Conservation (phyloP, 805 yeast species). For the Pichia pseudocactophila region DNA sequence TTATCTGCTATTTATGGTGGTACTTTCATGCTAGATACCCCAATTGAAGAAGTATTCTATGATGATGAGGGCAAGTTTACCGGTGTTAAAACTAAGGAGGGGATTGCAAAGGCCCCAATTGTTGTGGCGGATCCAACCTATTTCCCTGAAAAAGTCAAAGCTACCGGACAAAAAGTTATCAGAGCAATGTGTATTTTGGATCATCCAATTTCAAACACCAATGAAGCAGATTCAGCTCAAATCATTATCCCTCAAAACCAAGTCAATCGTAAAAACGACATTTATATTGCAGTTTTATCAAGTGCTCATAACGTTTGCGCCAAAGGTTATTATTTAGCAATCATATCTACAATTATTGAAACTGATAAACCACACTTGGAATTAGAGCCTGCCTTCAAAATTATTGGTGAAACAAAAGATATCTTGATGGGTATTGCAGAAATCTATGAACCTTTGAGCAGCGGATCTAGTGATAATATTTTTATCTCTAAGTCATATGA, state of each 20-base stretch:
- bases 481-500: conserved; percentile 86
- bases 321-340: conserved; percentile 83
- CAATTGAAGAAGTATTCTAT: conserved; percentile 81
- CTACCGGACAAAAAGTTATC: conserved; percentile 66
- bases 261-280: conserved; percentile 85
- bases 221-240: conserved; percentile 81
- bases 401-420: conserved; percentile 72
- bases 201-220: conserved; percentile 79
- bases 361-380: conserved; percentile 89
- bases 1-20: conserved; percentile 97
- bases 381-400: conserved; percentile 86
- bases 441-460: conserved; percentile 75
- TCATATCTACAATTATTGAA: conserved; percentile 89
- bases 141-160: conserved; percentile 74
- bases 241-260: conserved; percentile 96
- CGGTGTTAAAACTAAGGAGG: conserved; percentile 89
- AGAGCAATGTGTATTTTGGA: conserved; percentile 84
- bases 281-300: conserved; percentile 85
- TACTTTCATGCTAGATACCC: conserved; percentile 95
- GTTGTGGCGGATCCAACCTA: conserved; percentile 98
- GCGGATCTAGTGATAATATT: conserved; percentile 72
- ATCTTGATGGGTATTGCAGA: conserved; percentile 93
- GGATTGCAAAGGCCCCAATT: conserved; percentile 82
- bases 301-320: conserved; percentile 86
- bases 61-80: conserved; percentile 61